Percentiles rank a stretch among this genome's conserved stretches.
Conservation (phyloP, 169 alveolate species). For the Eimeria acervulina region DNA sequence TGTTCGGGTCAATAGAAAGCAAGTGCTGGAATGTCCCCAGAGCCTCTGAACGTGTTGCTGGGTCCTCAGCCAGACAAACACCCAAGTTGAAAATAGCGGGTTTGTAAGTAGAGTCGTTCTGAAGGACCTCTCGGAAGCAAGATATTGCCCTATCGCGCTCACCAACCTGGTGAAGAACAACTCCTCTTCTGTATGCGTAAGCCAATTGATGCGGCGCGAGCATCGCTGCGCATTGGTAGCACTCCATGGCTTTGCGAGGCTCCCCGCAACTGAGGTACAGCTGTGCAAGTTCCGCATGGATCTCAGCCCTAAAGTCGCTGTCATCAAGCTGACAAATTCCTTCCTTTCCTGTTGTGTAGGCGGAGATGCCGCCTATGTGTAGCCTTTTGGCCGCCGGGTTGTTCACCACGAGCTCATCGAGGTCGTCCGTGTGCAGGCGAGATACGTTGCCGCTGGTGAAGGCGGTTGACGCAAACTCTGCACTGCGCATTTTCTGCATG, state of each 20-base stretch:
- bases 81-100: slow-evolving; percentile 83
- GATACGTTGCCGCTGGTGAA: slow-evolving; percentile 74
- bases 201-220: slow-evolving; percentile 77
- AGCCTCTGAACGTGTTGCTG: slow-evolving; percentile 77
- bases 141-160: slow-evolving; percentile 76
- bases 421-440: slow-evolving; percentile 80
- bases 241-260: slow-evolving; percentile 72
- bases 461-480: slow-evolving; percentile 75
- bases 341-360: slow-evolving; percentile 21
- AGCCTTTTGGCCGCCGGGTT: slow-evolving; percentile 19
- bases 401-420: slow-evolving; percentile 69
- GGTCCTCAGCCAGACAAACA: slow-evolving; percentile 66
- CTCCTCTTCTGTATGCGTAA: slow-evolving; percentile 73
- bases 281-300: slow-evolving; percentile 79
- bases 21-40: slow-evolving; percentile 63
- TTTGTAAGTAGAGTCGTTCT: slow-evolving; percentile 68
- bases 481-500: slow-evolving; percentile 66
- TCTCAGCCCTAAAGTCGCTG: slow-evolving; percentile 71
- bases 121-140: slow-evolving; percentile 71
- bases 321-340: slow-evolving; percentile 31
- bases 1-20: slow-evolving; percentile 76
- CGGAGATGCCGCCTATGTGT: not conserved
- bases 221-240: slow-evolving; percentile 65
- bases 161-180: slow-evolving; percentile 82
- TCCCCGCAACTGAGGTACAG: slow-evolving; percentile 76